Conservation (phyloP, 371 early-diverging fungal species). For the Rhizopus delemar region DNA sequence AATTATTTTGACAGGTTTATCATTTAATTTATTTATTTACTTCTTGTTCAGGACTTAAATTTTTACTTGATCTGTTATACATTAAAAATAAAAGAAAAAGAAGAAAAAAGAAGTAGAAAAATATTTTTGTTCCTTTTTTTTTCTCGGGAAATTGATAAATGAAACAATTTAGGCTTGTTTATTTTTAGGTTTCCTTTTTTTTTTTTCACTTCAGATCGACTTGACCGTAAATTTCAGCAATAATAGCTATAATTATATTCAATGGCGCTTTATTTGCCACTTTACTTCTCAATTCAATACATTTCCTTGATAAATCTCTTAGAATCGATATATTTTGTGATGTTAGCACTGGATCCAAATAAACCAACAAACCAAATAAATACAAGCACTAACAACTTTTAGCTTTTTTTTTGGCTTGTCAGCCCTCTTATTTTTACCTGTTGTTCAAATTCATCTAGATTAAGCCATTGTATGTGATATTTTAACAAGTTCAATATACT, state of each 20-base stretch:
- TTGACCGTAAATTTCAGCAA: slow-evolving; percentile 41
- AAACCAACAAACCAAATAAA: slow-evolving; percentile 36
- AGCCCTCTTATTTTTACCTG: slow-evolving; percentile 5
- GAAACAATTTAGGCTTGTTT: background rate
- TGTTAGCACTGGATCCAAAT: slow-evolving; percentile 47
- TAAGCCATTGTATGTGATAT: slow-evolving; percentile 37
- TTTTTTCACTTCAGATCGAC: slow-evolving; percentile 27
- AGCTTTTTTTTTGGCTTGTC: background rate
- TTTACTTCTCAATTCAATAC: slow-evolving; percentile 28
- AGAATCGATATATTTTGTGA: slow-evolving; percentile 36
- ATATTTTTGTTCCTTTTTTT: background rate
- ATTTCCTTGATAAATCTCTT: slow-evolving; percentile 38
- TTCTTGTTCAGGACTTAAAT: slow-evolving; percentile 17
- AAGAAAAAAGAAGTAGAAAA: background rate
- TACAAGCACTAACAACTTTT: slow-evolving; percentile 28
- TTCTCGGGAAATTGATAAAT: background rate
- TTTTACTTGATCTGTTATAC: slow-evolving; percentile 8
- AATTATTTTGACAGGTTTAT: slow-evolving; percentile 3
- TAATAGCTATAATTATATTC: slow-evolving; percentile 45
- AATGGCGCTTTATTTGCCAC: slow-evolving; percentile 24
- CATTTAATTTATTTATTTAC: slow-evolving; percentile 16
- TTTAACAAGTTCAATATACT: slow-evolving; percentile 24
- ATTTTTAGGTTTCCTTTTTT: slow-evolving; percentile 1
- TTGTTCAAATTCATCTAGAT: slow-evolving; percentile 16
- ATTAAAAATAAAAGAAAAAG: background rate